These are phyloP conservation scores for Claviceps spartinae DNA, from an alignment of 2,329 filamentous ascomycete species.

Conservation along the genomic window DNA sequence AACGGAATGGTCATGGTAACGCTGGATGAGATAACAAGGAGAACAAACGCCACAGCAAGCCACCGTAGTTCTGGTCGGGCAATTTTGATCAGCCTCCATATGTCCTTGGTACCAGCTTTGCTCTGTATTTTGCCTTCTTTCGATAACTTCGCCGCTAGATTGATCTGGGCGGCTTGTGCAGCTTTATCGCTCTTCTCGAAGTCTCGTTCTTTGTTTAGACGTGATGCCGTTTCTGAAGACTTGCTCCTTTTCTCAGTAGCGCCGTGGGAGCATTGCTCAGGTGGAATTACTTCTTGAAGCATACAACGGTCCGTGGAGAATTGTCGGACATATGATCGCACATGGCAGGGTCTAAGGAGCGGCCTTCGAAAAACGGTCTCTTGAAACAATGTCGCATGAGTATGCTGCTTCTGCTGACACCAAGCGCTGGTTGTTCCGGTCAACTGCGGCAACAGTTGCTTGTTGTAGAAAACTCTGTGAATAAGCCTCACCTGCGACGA, in stretches of 20 bases:
- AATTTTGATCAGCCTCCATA: constrained; percentile 80
- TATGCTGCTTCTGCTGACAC: neutral
- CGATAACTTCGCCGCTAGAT: constrained; percentile 73
- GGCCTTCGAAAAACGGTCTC: neutral
- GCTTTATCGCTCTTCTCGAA: constrained; percentile 69
- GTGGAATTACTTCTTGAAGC: constrained; percentile 14
- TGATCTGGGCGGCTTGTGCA: constrained; percentile 73
- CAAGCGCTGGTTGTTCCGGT: constrained; percentile 1
- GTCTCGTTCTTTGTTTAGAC: constrained; percentile 23
- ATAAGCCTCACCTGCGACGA: constrained; percentile 2
- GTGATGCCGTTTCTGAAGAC: constrained; percentile 17
- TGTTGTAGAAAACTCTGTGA: neutral
- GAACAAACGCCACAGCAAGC: constrained; percentile 65
- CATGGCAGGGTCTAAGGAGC: neutral
- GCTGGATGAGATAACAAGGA: constrained; percentile 76
- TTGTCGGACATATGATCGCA: constrained; percentile 10
- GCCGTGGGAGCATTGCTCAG: constrained; percentile 19
- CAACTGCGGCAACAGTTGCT: neutral
- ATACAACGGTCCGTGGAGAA: constrained; percentile 17
- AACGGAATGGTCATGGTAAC: constrained; percentile 96
- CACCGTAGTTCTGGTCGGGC: constrained; percentile 72
- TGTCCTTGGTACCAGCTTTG: constrained; percentile 55
- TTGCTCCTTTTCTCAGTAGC: constrained; percentile 20
- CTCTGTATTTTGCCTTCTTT: constrained; percentile 56
- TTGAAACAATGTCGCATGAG: neutral